phyloP scores from a whole-genome alignment of 768 basidiomycete genomes.

The Suillus subluteus region DNA sequence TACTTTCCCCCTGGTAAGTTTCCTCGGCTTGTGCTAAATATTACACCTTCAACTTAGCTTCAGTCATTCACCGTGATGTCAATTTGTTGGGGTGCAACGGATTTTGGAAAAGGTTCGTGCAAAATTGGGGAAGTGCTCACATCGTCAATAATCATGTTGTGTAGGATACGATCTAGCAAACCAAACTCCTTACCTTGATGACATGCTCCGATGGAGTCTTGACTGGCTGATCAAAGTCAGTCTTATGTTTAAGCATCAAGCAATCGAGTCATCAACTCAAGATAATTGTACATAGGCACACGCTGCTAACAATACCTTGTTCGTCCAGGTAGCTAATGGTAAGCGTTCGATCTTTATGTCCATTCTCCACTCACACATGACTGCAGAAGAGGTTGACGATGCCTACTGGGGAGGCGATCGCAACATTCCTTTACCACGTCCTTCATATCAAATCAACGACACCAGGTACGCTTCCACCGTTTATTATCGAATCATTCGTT shows the following conservation, averaged over 20 bases:
- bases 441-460: constrained; percentile 77
- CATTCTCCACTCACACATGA: constrained; percentile 13
- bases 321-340: constrained; percentile 77
- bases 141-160: not conserved
- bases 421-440: constrained; percentile 72
- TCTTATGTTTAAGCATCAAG: not conserved
- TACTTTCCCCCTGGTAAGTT: constrained; percentile 77
- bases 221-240: constrained; percentile 90
- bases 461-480: constrained; percentile 43
- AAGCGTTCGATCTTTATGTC: constrained; percentile 23
- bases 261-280: not conserved
- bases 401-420: constrained; percentile 91
- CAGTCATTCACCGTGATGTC: constrained; percentile 85
- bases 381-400: constrained; percentile 63
- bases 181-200: constrained; percentile 91
- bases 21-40: not conserved
- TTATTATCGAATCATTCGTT: constrained; percentile 1
- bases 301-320: constrained; percentile 69
- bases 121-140: constrained; percentile 7
- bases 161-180: constrained; percentile 82
- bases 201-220: constrained; percentile 87
- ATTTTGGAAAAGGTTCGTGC: constrained; percentile 71
- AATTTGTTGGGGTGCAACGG: constrained; percentile 88
- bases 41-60: constrained; percentile 5
- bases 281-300: constrained; percentile 64